Conservation (phyloP, 2,329 filamentous ascomycete species). For the Cladobotryum mycophilum region DNA sequence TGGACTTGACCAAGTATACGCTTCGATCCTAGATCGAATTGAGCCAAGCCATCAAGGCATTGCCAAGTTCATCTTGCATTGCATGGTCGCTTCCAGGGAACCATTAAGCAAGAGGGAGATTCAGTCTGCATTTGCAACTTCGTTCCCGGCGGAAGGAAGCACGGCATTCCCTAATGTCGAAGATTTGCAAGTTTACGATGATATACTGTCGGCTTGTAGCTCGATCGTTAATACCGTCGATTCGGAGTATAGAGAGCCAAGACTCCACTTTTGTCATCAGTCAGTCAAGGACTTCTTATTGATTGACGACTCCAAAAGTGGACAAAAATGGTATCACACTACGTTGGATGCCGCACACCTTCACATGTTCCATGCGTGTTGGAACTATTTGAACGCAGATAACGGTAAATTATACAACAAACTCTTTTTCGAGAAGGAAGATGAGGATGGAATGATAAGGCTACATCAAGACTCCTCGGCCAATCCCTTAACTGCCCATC, state of each 20-base stretch:
- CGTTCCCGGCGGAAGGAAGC: background rate
- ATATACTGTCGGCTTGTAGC: slow-evolving; percentile 7
- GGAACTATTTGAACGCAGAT: slow-evolving; percentile 3
- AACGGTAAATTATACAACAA: background rate
- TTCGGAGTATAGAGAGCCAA: background rate
- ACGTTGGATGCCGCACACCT: slow-evolving; percentile 3
- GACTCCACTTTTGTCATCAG: slow-evolving; percentile 11
- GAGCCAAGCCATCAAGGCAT: background rate
- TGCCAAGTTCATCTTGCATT: slow-evolving; percentile 10
- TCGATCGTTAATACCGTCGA: slow-evolving; percentile 2
- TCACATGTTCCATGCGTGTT: slow-evolving; percentile 8
- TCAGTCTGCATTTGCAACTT: slow-evolving; percentile 2
- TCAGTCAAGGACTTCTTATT: slow-evolving; percentile 12
- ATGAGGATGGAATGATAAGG: background rate
- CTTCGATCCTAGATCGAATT: slow-evolving; percentile 7
- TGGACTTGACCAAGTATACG: slow-evolving; percentile 10
- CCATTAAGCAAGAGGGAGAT: slow-evolving; percentile 9
- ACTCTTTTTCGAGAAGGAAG: background rate
- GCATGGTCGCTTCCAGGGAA: slow-evolving; percentile 4
- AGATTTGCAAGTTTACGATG: slow-evolving; percentile 7
- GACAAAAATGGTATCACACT: slow-evolving; percentile 4
- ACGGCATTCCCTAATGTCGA: background rate
- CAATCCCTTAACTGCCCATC: background rate
- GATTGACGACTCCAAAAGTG: background rate
- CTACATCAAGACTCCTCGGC: background rate